Evolutionary conservation across 2,329 filamentous ascomycete species (phyloP).

Genomic region (Lasiodiplodia gonubiensis): DNA sequence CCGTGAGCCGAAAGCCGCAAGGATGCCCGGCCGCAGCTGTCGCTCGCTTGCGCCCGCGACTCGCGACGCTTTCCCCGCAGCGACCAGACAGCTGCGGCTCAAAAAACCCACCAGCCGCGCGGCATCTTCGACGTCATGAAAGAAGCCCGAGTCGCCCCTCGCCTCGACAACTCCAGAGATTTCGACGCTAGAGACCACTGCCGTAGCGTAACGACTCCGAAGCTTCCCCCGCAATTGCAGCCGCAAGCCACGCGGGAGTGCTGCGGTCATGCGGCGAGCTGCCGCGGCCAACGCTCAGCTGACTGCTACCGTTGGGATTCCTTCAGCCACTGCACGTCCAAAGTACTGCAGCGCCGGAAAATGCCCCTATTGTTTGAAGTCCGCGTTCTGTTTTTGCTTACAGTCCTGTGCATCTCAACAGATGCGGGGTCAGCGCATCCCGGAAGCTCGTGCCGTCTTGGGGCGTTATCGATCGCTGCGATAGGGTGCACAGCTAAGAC

Average conservation of each 20-base stretch:
- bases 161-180: background rate
- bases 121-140: background rate
- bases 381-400: background rate
- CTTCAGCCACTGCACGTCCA: background rate
- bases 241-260: slow-evolving; percentile 7
- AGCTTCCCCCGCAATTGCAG: background rate
- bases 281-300: slow-evolving; percentile 11
- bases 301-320: background rate
- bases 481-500: background rate
- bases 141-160: background rate
- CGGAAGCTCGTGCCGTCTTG: background rate
- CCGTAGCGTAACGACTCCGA: background rate
- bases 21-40: slow-evolving; percentile 8
- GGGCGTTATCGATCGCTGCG: background rate
- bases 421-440: background rate
- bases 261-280: slow-evolving; percentile 4
- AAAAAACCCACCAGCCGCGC: background rate
- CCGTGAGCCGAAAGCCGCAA: slow-evolving; percentile 10
- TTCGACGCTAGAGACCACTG: background rate
- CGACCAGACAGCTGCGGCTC: background rate
- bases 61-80: slow-evolving; percentile 13
- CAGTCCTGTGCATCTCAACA: background rate
- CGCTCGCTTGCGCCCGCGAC: slow-evolving; percentile 19
- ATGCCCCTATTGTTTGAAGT: background rate
- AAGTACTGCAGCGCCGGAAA: background rate